phyloP scores from a whole-genome alignment of 495 filamentous ascomycete species.

The Penicillium cosmopolitanum region DNA sequence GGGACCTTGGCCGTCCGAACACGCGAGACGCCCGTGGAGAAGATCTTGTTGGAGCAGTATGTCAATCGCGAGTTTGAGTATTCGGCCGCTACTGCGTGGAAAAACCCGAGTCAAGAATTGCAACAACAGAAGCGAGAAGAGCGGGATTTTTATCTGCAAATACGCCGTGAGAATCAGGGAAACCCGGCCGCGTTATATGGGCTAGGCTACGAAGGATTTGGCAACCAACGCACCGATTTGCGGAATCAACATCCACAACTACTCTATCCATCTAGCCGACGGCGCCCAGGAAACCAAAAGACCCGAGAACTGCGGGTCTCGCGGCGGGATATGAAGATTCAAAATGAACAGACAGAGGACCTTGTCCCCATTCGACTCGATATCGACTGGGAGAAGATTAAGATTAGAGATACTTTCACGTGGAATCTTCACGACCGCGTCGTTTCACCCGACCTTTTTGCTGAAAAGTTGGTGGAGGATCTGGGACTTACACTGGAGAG shows the following conservation, averaged over 20 bases:
- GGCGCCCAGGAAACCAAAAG: constrained; percentile 72
- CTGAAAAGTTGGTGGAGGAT: constrained; percentile 88
- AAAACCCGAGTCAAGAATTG: constrained; percentile 51
- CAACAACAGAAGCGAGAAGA: constrained; percentile 58
- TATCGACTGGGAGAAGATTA: constrained; percentile 93
- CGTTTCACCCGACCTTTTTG: constrained; percentile 77
- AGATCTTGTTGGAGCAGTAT: constrained; percentile 73
- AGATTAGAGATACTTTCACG: constrained; percentile 95
- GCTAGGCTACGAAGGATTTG: constrained; percentile 85
- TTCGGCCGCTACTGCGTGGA: constrained; percentile 52
- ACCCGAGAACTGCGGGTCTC: constrained; percentile 70
- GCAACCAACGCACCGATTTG: constrained; percentile 79
- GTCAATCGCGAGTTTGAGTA: constrained; percentile 76
- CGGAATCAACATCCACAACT: constrained; percentile 57
- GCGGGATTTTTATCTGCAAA: constrained; percentile 52
- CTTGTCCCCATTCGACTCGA: constrained; percentile 90
- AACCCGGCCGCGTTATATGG: constrained; percentile 71
- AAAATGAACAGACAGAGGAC: constrained; percentile 88
- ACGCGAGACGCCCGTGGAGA: constrained; percentile 48
- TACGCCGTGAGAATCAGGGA: constrained; percentile 51
- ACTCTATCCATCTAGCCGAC: constrained; percentile 75
- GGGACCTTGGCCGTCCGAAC: constrained; percentile 38
- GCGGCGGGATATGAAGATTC: constrained; percentile 76
- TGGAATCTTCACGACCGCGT: constrained; percentile 96
- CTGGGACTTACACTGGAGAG: constrained; percentile 75